Percentiles rank a stretch among this genome's conserved stretches.
These are phyloP conservation scores for Fomitopsis serialis DNA, from an alignment of 768 basidiomycete species.

Conservation along the genomic window DNA sequence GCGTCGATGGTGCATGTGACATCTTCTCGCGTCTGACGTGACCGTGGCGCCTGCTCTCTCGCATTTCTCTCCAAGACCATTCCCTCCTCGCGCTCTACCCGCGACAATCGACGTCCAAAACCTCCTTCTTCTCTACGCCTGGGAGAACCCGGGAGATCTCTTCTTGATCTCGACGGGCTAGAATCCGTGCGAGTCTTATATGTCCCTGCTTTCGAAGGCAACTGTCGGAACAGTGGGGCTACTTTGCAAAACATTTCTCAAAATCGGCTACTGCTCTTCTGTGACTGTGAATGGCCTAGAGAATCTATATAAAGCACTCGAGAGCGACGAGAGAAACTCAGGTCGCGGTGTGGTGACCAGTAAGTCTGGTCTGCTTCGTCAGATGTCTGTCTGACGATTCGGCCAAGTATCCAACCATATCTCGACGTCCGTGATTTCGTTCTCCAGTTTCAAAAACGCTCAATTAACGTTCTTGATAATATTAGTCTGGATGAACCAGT, in stretches of 20 bases:
- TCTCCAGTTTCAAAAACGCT: no score
- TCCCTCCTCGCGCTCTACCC: no score
- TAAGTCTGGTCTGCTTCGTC: conserved; percentile 28
- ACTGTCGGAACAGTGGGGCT: conserved; percentile 68
- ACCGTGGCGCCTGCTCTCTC: no score
- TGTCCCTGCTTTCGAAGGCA: conserved; percentile 43
- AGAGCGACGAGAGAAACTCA: conserved; percentile 34
- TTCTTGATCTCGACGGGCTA: no score
- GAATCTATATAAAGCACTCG: conserved; percentile 56
- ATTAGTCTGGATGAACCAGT: conserved; percentile 76
- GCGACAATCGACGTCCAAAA: no score
- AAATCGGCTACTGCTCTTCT: conserved; percentile 54
- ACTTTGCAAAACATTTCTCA: conserved; percentile 72
- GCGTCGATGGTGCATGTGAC: no score
- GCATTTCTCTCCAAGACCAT: no score
- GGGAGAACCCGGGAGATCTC: no score
- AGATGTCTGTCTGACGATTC: not conserved
- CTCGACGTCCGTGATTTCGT: conserved; percentile 61
- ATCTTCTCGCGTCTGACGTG: no score
- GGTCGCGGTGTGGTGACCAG: conserved; percentile 74
- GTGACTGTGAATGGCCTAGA: conserved; percentile 69
- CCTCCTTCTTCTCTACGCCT: no score
- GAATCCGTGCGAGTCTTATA: no score
- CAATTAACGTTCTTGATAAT: not conserved
- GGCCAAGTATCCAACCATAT: conserved; percentile 87